phyloP scores from a whole-genome alignment of 805 yeast species.

The Candida rishiriensis region DNA sequence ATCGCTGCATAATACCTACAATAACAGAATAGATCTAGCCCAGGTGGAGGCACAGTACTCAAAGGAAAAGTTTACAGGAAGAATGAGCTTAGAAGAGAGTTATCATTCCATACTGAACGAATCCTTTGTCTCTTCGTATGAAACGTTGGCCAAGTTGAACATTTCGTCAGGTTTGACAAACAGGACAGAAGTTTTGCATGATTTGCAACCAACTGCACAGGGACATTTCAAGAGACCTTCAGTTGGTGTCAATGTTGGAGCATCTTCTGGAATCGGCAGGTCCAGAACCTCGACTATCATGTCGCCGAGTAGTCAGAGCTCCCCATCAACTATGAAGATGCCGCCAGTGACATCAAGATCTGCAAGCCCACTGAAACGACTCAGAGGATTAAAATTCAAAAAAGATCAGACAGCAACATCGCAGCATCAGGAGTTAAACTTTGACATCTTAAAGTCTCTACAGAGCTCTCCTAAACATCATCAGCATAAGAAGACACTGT shows the following conservation, averaged over 20 bases:
- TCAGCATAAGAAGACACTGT: slow-evolving; percentile 12
- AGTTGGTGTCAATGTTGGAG: no score
- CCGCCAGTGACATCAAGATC: slow-evolving; percentile 14
- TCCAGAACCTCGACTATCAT: slow-evolving; percentile 9
- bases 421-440: slow-evolving; percentile 23
- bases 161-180: slow-evolving; percentile 4
- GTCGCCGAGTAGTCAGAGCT: neutral
- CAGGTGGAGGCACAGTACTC: neutral
- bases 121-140: slow-evolving; percentile 11
- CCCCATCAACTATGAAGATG: slow-evolving; percentile 2
- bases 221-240: neutral
- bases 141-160: slow-evolving; percentile 7
- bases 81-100: neutral
- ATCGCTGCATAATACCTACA: neutral
- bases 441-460: slow-evolving; percentile 23
- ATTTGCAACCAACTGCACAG: neutral
- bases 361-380: slow-evolving; percentile 24
- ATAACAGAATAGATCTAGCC: no score
- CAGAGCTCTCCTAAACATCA: slow-evolving; percentile 25
- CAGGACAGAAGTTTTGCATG: neutral
- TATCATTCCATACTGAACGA: slow-evolving; percentile 8
- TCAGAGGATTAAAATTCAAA: slow-evolving; percentile 21
- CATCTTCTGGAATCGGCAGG: slow-evolving; percentile 1
- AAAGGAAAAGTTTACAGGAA: neutral
- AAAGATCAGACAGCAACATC: slow-evolving; percentile 12